Percentiles rank a stretch among this genome's conserved stretches.
Conservation (phyloP, 192 early-diverging fungal genomes). For the Dissophora globulifera region DNA sequence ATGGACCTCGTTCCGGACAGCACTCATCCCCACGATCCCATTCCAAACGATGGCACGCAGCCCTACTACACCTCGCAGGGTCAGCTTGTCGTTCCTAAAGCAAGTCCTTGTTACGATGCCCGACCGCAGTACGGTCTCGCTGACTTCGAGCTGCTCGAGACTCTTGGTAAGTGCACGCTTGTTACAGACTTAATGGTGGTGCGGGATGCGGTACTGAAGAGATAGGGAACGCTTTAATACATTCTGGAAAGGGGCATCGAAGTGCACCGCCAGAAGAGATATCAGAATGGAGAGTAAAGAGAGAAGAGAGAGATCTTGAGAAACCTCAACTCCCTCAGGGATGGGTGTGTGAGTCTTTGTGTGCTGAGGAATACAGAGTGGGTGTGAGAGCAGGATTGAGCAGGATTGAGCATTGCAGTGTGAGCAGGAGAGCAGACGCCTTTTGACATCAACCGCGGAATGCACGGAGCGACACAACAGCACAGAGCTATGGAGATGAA, state of each 20-base stretch:
- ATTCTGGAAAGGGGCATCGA: no score
- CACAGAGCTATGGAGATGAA: no score
- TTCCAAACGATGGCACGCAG: conserved; percentile 26
- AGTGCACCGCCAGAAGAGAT: no score
- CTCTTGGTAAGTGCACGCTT: conserved; percentile 57
- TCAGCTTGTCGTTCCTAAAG: conserved; percentile 25
- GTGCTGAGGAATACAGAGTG: neutral
- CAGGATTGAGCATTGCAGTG: neutral
- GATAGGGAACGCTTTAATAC: no score
- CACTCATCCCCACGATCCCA: conserved; percentile 46
- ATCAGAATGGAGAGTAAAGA: no score
- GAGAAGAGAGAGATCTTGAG: no score
- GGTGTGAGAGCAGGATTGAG: neutral
- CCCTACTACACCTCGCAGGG: conserved; percentile 49
- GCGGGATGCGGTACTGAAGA: no score
- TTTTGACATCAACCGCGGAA: conserved; percentile 1
- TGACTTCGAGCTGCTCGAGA: conserved; percentile 64
- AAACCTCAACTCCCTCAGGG: no score
- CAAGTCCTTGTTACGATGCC: conserved; percentile 44
- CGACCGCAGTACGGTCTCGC: conserved; percentile 50
- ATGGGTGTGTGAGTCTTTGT: neutral
- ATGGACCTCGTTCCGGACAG: conserved; percentile 18
- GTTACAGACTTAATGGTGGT: no score
- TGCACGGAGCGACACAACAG: no score
- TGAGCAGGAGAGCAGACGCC: conserved; percentile 2